Conservation (phyloP, 768 basidiomycete species). For the Dendrothele bispora region DNA sequence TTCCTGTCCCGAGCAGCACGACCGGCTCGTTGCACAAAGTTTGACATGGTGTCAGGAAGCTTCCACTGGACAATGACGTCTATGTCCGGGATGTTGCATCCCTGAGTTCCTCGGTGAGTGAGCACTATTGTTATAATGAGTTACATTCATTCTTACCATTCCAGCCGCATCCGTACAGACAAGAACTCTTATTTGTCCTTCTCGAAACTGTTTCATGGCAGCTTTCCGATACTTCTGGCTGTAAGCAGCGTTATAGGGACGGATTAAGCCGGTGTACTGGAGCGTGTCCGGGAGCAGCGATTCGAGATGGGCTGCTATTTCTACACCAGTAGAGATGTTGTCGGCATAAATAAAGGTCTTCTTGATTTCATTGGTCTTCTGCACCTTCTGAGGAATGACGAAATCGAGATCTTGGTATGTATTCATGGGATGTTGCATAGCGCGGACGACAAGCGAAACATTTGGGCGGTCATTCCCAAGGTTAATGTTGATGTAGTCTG, state of each 20-base stretch:
- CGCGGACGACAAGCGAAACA: slow-evolving; percentile 19
- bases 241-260: neutral
- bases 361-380: neutral
- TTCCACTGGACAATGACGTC: slow-evolving; percentile 22
- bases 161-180: slow-evolving; percentile 22
- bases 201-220: neutral
- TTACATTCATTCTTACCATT: slow-evolving; percentile 12
- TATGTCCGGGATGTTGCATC: slow-evolving; percentile 19
- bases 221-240: slow-evolving; percentile 1
- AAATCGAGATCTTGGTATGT: slow-evolving; percentile 20
- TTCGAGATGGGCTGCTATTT: neutral
- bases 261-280: neutral
- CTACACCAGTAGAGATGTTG: neutral
- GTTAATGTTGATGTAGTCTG: slow-evolving; percentile 7
- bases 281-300: neutral
- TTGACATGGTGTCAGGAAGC: slow-evolving; percentile 13
- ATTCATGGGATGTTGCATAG: slow-evolving; percentile 14
- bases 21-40: slow-evolving; percentile 18
- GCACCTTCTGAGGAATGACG: slow-evolving; percentile 4
- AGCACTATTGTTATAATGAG: neutral
- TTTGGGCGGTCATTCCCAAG: slow-evolving; percentile 19
- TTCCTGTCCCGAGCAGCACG: slow-evolving; percentile 6
- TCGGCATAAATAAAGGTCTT: neutral
- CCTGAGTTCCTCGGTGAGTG: slow-evolving; percentile 6
- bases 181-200: slow-evolving; percentile 12